Evolutionary conservation across 2,329 filamentous ascomycete genomes (phyloP).

Genomic region (Trichophaea hybrida): DNA sequence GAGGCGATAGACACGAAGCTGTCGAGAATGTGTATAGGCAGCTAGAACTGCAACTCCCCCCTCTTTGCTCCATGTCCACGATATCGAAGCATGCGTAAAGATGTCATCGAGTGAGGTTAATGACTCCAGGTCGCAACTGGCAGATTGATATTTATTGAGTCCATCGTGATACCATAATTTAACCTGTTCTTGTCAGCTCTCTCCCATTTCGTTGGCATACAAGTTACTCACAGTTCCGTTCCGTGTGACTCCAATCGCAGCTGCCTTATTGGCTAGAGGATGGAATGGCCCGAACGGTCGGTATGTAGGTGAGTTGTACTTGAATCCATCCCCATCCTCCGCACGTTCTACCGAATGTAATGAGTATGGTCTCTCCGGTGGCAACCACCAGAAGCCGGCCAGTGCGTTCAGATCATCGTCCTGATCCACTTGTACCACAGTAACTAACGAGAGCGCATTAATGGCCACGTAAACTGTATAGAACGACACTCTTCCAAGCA

Average conservation of each 20-base stretch:
- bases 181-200: slow-evolving; percentile 6
- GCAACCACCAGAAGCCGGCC: slow-evolving; percentile 77
- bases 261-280: slow-evolving; percentile 23
- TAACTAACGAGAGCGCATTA: slow-evolving; percentile 52
- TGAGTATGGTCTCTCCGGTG: slow-evolving; percentile 38
- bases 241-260: slow-evolving; percentile 25
- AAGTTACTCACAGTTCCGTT: slow-evolving; percentile 22
- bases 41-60: slow-evolving; percentile 21
- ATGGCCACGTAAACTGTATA: slow-evolving; percentile 56
- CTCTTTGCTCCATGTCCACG: slow-evolving; percentile 54
- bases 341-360: slow-evolving; percentile 24
- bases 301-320: slow-evolving; percentile 23
- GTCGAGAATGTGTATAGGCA: slow-evolving; percentile 41
- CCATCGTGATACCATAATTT: slow-evolving; percentile 25
- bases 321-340: slow-evolving; percentile 21
- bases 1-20: slow-evolving; percentile 60
- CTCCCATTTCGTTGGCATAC: not conserved
- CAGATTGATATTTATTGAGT: slow-evolving; percentile 49
- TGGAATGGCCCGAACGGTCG: slow-evolving; percentile 25
- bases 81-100: slow-evolving; percentile 65
- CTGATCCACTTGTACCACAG: slow-evolving; percentile 51
- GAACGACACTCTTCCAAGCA: slow-evolving; percentile 61
- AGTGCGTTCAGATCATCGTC: slow-evolving; percentile 62
- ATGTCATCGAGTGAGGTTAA: slow-evolving; percentile 57
- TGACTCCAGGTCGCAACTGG: slow-evolving; percentile 58